Base-by-base conservation (phyloP, 2,329 filamentous ascomycete species). In the Apiospora arundinis region DNA sequence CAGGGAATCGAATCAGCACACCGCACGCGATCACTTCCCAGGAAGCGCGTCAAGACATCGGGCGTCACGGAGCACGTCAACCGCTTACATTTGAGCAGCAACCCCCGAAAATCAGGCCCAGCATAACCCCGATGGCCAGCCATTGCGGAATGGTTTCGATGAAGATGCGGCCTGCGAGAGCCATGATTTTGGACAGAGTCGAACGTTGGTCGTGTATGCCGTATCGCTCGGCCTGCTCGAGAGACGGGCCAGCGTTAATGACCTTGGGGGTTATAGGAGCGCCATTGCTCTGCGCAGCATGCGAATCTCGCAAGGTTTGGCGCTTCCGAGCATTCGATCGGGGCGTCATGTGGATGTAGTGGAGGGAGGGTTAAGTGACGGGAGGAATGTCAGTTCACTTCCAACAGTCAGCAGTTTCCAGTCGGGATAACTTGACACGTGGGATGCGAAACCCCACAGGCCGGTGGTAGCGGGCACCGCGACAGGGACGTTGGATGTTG, bases 41-140 rank as follows among this genome's bases (percentile, higher is more conserved):
- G n/a, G n/a, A 63, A 40, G 18, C 56, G 67, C 25, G 73, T 45
- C 28, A 60, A 46, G 44, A n/a, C n/a, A 46, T 12, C 25, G 65
- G 12, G 14, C 32, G n/a, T 44, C 42, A 16, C 23, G 45, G 32
- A 32, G 2, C 44, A 23, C n/a, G 37, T 32, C 46, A 28, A 40
- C 4, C 66, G 68, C 90, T 82, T 85, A 95, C 95, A 87, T 97
- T 97, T 46, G 94, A 94, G 83, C 95, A 97, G 80, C 95, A 97
- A 42, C 96, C 96, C 69, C 96, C 96, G 81, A 99, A 98, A 72
- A 99, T 98, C 75, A 98, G 88, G 69, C 87, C 88, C 71, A 95
- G 87, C 88, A 97, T 97, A 71, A 88, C 85, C 28, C 87, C 85
- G 65, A 92, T 85, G 71, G 89, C 87, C 48, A 93, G 81, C 87